Base-by-base conservation (phyloP, 805 yeast genomes). In the Candida orba region DNA sequence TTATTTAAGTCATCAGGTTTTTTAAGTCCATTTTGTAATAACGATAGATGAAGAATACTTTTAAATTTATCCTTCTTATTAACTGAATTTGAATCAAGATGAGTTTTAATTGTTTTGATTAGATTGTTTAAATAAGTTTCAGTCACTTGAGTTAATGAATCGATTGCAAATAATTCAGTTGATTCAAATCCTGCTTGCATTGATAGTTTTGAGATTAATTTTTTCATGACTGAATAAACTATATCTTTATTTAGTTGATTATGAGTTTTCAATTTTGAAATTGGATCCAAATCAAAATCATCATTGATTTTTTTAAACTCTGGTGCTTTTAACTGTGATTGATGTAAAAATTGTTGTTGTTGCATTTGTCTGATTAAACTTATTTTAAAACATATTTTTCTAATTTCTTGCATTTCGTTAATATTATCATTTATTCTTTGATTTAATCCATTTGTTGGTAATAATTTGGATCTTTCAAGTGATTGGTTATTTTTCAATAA, bases 131-230 rank as follows among this genome's bases (percentile, higher is more conserved):
- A 59, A 57, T 85, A 90, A 47, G 75, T 81, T 39, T 86, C 91
- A 0, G 97, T 91, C 29, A 93, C 63, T 51, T 88, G 95, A 0
- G 96, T 78, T 44, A 93, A 64, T 2, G 87, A 75, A 48, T 85
- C 83, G 23, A 86, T 73, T 6, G 97, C 96, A 39, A 72, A 68
- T 12, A 83, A 78, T 52, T 86, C 87, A 0, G 95, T 76, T 1
- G 84, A 68, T 64, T 93, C 98, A 66, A 86, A 93, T 0, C 99
- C 99, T 36, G 83, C 80, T 34, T 87, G 82, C 98, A 93, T 91
- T 1, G 86, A 78, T 17, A 93, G 66, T 48, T 88, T 87, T 17
- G 90, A 76, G 0, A 86, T 77, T 34, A 82, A 76, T 52, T 84
- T 78, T 50, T 78, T 72, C 66, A 93, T 64, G 0, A 85, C 78